A percentile compares a stretch with the other conserved stretches of the same genome.
phyloP scores from a whole-genome alignment of 345 rosid species.

The Boechera divaricarpa region DNA sequence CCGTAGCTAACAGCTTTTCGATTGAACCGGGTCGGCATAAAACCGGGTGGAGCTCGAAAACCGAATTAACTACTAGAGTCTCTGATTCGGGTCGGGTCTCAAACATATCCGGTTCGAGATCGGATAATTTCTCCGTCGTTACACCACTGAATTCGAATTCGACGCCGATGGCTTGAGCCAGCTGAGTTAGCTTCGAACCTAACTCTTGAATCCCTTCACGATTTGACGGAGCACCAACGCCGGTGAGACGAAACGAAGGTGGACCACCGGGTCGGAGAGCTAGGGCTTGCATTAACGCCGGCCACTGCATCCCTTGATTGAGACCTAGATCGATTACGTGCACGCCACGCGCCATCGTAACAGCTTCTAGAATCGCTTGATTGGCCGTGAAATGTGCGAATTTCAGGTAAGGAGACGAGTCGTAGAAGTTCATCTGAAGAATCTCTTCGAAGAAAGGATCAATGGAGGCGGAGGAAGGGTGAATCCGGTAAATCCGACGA shows the following conservation, averaged over 20 bases:
- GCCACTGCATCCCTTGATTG: constrained; percentile 92
- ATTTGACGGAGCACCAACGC: constrained; percentile 62
- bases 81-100: constrained; percentile 59
- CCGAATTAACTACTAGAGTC: constrained; percentile 76
- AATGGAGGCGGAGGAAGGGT: constrained; percentile 27
- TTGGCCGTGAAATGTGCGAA: constrained; percentile 96
- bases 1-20: constrained; percentile 61
- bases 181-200: constrained; percentile 69
- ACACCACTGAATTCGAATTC: constrained; percentile 64
- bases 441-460: constrained; percentile 53
- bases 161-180: constrained; percentile 69
- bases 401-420: constrained; percentile 83
- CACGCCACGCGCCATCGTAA: constrained; percentile 66
- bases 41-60: constrained; percentile 75
- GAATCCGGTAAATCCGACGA: constrained; percentile 49
- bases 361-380: constrained; percentile 84
- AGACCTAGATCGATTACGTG: constrained; percentile 85
- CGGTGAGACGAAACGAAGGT: constrained; percentile 74
- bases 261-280: constrained; percentile 87
- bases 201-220: constrained; percentile 54
- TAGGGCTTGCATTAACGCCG: constrained; percentile 85
- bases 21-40: constrained; percentile 46
- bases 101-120: constrained; percentile 83
- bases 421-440: constrained; percentile 76
- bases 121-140: constrained; percentile 61